Base-by-base conservation (phyloP, 768 basidiomycete genomes). In the Phlebiopsis flavidoalba region DNA sequence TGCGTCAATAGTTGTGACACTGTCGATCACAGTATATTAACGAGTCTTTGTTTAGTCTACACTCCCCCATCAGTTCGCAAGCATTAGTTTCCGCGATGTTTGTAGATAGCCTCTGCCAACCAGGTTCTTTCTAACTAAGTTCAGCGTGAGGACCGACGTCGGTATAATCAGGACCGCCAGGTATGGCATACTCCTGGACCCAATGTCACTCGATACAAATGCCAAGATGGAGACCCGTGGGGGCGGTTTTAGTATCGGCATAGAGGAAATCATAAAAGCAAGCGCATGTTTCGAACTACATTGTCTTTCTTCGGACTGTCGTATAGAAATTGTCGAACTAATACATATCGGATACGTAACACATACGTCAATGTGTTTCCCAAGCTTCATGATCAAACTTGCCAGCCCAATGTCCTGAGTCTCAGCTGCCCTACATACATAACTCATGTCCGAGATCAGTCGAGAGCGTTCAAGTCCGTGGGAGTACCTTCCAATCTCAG, bases 61-160 rank as follows among this genome's bases (percentile, higher is more conserved):
- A 83, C 76, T 67, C 85, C 85, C 63, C 86, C 86, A 57, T 74
- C 72, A n/a, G 15, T 35, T n/a, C 14, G 15, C 37, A 55, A 65
- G 83, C 71, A 74, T 73, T 59, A 63, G 61, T 53, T 54, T 17
- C 37, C 48, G 48, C 14, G 14, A 55, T 43, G 19, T 40, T 24
- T n/a, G 54, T 55, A 55, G 54, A 55, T 55, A 55, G 54, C 21
- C 40, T 55, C 24, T 43, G 17, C 15, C 54, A 40, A 26, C 10
- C 54, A 12, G 40, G 40, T 53, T 53, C 21, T 24, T 21, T 35
- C 33, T 33, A 33, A 6, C 33, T 12, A 33, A 35, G 15, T 53
- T 33, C 31, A n/a, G 19, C 35, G 31, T 36, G 10, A 36, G 33
- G 52, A 12, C 52, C 19, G 35, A 17, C 40, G 40, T 8, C 17